Percentiles rank a stretch among this genome's conserved stretches.
These are phyloP conservation scores for Funneliformis mosseae DNA, from an alignment of 192 early-diverging fungal genomes.

Conservation along the genomic window DNA sequence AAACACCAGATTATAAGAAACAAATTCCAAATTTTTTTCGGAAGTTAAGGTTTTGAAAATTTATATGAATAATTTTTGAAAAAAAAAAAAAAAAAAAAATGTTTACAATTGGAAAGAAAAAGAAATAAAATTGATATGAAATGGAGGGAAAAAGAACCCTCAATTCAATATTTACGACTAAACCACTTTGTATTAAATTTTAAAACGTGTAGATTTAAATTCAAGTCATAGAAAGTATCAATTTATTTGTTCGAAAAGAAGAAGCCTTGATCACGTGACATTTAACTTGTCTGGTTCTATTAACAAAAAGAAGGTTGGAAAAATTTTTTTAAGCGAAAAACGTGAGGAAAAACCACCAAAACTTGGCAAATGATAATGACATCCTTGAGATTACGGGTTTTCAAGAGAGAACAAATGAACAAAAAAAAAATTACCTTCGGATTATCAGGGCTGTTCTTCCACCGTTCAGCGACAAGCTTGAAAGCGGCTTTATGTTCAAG, in stretches of 20 bases:
- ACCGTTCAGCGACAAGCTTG: conserved; percentile 62
- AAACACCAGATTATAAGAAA: too few species aligned
- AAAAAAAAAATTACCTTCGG: conserved; percentile 51
- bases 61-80: too few species aligned
- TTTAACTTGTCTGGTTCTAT: conserved; percentile 14
- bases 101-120: too few species aligned
- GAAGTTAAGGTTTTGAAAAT: too few species aligned
- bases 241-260: background rate
- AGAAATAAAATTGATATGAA: too few species aligned
- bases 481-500: conserved; percentile 71
- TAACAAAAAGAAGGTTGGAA: background rate
- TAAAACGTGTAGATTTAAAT: too few species aligned
- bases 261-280: background rate
- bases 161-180: too few species aligned
- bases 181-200: too few species aligned
- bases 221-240: too few species aligned
- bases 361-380: background rate
- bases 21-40: too few species aligned
- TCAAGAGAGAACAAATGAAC: background rate
- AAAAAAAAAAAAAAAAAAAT: too few species aligned
- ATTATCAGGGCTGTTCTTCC: conserved; percentile 65
- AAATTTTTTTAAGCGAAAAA: background rate
- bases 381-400: background rate
- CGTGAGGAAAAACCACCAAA: background rate
- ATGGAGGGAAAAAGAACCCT: too few species aligned